These are phyloP conservation scores for Wickerhamomyces chambardii DNA, from an alignment of 805 yeast genomes.

Conservation along the genomic window DNA sequence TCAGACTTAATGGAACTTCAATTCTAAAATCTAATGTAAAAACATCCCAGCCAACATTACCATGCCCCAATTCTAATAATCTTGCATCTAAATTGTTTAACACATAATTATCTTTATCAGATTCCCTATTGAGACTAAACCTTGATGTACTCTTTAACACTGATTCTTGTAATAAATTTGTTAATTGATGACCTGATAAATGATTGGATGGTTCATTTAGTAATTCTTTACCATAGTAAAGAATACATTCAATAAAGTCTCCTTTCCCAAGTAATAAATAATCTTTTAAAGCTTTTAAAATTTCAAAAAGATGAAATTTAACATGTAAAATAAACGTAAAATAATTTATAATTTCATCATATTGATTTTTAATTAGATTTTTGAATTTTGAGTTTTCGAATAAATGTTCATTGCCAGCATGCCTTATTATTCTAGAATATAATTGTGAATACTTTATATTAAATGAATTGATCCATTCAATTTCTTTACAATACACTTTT, in stretches of 20 bases:
- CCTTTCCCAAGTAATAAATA: conserved; percentile 66
- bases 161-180: conserved; percentile 57
- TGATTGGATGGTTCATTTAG: conserved; percentile 55
- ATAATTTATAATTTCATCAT: conserved; percentile 42
- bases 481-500: conserved; percentile 55
- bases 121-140: conserved; percentile 19
- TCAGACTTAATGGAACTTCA: conserved; percentile 40
- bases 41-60: conserved; percentile 84
- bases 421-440: background rate
- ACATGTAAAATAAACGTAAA: conserved; percentile 40
- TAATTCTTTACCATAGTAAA: conserved; percentile 41
- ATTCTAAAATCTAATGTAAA: conserved; percentile 76
- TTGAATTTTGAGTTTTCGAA: conserved; percentile 15
- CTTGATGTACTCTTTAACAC: conserved; percentile 44
- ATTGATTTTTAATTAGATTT: conserved; percentile 30
- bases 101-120: conserved; percentile 26
- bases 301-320: conserved; percentile 39
- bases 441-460: conserved; percentile 17
- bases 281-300: conserved; percentile 53
- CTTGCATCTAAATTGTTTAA: conserved; percentile 71
- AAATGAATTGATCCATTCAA: conserved; percentile 49
- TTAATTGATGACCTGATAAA: conserved; percentile 56
- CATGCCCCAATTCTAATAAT: conserved; percentile 62
- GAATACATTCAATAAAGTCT: conserved; percentile 69
- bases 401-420: background rate